A percentile compares a stretch with the other conserved stretches of the same genome.
phyloP scores from a whole-genome alignment of 192 early-diverging fungal species.

The Mortierella hygrophila region DNA sequence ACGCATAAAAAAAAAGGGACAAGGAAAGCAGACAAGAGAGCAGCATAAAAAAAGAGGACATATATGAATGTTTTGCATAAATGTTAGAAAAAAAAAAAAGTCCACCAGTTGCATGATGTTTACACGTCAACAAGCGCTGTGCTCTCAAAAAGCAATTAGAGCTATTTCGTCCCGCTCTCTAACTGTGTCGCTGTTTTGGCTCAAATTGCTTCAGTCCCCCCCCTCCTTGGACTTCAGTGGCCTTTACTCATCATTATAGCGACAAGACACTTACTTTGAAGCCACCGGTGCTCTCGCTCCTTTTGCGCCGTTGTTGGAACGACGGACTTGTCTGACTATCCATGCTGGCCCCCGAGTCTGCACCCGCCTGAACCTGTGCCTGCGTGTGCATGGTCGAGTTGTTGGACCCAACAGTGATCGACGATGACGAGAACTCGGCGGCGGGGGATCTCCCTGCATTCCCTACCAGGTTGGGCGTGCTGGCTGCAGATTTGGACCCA shows the following conservation, averaged over 20 bases:
- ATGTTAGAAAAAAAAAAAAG: background rate
- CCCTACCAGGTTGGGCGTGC: constrained; percentile 42
- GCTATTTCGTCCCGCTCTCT: constrained; percentile 1
- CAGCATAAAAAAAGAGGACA: too few relatives aligned
- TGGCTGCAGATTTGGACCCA: constrained; percentile 41
- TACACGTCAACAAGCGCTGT: background rate
- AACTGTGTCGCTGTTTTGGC: background rate
- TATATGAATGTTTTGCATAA: background rate
- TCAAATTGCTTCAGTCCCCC: constrained; percentile 5
- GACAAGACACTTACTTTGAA: constrained; percentile 33
- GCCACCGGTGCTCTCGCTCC: constrained; percentile 51
- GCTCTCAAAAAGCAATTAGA: constrained; percentile 11
- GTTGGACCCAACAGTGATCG: background rate
- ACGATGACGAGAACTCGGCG: constrained; percentile 11
- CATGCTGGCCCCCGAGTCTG: constrained; percentile 25
- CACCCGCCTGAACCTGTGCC: constrained; percentile 23
- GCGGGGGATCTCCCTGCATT: background rate
- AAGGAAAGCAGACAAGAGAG: background rate
- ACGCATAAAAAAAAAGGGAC: background rate
- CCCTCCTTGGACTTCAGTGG: background rate
- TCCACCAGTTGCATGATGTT: background rate
- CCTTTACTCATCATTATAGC: background rate
- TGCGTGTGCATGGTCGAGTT: background rate
- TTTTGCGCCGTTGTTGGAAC: constrained; percentile 42
- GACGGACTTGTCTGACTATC: constrained; percentile 26